Evolutionary conservation across 139 green algal genomes (phyloP), one percentile per base, ranked within the genome.

Genomic region (Haematococcus lacustris): DNA sequence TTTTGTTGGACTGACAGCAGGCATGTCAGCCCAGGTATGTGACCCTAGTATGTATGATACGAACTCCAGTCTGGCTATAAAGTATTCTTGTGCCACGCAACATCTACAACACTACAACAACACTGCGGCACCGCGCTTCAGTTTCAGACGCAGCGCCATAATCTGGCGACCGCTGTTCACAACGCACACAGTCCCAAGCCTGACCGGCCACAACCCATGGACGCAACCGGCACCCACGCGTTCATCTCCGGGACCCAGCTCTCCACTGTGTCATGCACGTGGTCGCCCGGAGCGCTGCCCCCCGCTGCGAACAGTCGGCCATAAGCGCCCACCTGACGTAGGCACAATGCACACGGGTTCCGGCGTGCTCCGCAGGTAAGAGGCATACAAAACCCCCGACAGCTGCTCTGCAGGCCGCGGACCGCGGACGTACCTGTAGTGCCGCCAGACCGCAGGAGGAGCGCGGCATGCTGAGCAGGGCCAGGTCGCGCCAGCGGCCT

Each of bases 301-400:
- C 82, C 88, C 4, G 87, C 77, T 6, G 85, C 83, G 51, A 78
- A 91, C n/a, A 91, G 63, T 38, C 70, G 50, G 68, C 71, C 85
- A 30, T 69, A 37, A 13, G 63, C 63, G 35, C 61, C 61, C 6
- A 67, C 28, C 61, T 67, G 61, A n/a, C n/a, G n/a, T n/a, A n/a
- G n/a, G n/a, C n/a, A n/a, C n/a, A n/a, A n/a, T n/a, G n/a, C n/a
- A n/a, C n/a, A n/a, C n/a, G n/a, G n/a, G n/a, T n/a, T n/a, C n/a
- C n/a, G n/a, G n/a, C n/a, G n/a, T n/a, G n/a, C n/a, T n/a, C n/a
- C n/a, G n/a, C n/a, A n/a, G n/a, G n/a, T n/a, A n/a, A n/a, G n/a
- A n/a, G n/a, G n/a, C n/a, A n/a, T n/a, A n/a, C n/a, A n/a, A n/a
- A n/a, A n/a, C n/a, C n/a, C n/a, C n/a, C n/a, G n/a, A n/a, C n/a